These are phyloP conservation scores for Jacaranda mimosifolia DNA, from an alignment of 257 asterid species.

Conservation along the genomic window DNA sequence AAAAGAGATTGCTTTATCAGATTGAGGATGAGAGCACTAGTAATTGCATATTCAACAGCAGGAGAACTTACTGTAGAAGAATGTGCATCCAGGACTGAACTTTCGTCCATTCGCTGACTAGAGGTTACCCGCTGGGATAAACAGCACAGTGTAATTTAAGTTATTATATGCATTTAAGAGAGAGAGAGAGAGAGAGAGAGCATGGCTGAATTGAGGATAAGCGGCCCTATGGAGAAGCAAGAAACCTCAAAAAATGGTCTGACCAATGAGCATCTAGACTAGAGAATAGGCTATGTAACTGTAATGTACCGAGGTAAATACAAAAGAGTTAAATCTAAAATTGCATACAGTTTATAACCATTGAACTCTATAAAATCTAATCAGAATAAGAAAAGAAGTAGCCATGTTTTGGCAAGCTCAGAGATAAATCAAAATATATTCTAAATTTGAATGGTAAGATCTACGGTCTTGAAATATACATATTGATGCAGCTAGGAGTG, in stretches of 20 bases:
- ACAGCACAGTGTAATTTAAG: slow-evolving; percentile 38
- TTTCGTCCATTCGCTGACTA: slow-evolving; percentile 86
- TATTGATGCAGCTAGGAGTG: too few relatives aligned
- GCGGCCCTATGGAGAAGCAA: background rate
- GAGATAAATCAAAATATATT: too few relatives aligned
- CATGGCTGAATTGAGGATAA: background rate
- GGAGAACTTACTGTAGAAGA: slow-evolving; percentile 71
- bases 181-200: background rate
- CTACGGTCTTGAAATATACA: too few relatives aligned
- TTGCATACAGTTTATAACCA: too few relatives aligned
- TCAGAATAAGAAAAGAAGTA: too few relatives aligned
- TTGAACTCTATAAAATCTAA: too few relatives aligned
- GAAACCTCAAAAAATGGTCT: background rate
- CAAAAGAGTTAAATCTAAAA: background rate
- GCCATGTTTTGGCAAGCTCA: too few relatives aligned
- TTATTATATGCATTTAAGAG: too few relatives aligned
- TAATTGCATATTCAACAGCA: slow-evolving; percentile 22
- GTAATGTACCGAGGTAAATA: background rate
- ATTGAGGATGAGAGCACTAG: slow-evolving; percentile 13
- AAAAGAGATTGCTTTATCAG: slow-evolving; percentile 15
- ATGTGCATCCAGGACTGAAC: slow-evolving; percentile 94
- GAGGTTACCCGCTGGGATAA: slow-evolving; percentile 84
- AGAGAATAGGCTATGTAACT: background rate
- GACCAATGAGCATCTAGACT: background rate
- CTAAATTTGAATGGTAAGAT: too few relatives aligned